A percentile compares a stretch with the other conserved stretches of the same genome.
Evolutionary conservation across 1,284 basidiomycete genomes (phyloP).

Genomic region (Tremellales sp.): DNA sequence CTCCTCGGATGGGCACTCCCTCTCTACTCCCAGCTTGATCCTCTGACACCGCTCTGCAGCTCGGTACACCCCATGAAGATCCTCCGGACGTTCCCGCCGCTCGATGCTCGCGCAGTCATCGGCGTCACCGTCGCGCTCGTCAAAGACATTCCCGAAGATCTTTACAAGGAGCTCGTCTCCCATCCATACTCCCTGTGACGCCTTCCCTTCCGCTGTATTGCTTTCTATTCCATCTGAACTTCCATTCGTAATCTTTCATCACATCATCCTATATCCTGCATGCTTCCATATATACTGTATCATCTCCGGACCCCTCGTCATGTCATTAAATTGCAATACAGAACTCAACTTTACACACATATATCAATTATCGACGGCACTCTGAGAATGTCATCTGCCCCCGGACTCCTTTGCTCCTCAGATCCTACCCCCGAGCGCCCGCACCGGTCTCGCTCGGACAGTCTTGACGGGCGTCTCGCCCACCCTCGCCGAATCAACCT

Average conservation of each 20-base stretch:
- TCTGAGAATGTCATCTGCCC: no score
- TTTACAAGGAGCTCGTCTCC: conserved; percentile 83
- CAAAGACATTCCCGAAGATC: conserved; percentile 78
- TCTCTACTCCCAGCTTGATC: background rate
- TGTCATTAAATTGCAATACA: no score
- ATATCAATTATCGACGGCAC: no score
- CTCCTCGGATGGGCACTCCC: background rate
- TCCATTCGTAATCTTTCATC: no score
- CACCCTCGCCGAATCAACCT: background rate
- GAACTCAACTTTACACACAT: no score
- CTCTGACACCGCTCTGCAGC: conserved; percentile 2
- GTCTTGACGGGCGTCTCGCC: background rate
- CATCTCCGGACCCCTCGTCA: no score
- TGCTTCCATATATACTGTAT: no score
- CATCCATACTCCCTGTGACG: conserved; percentile 62
- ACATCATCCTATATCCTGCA: no score
- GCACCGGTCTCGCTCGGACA: background rate
- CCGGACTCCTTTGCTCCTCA: background rate
- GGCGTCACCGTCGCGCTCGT: conserved; percentile 89
- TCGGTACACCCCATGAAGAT: conserved; percentile 88
- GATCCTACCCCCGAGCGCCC: background rate
- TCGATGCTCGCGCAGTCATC: conserved; percentile 82
- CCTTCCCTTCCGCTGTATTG: no score
- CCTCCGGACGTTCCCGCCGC: conserved; percentile 86
- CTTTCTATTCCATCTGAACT: no score